A percentile compares a stretch with the other conserved stretches of the same genome.
Conservation (phyloP, 129 eudicot genomes). For the Lactuca sativa region DNA sequence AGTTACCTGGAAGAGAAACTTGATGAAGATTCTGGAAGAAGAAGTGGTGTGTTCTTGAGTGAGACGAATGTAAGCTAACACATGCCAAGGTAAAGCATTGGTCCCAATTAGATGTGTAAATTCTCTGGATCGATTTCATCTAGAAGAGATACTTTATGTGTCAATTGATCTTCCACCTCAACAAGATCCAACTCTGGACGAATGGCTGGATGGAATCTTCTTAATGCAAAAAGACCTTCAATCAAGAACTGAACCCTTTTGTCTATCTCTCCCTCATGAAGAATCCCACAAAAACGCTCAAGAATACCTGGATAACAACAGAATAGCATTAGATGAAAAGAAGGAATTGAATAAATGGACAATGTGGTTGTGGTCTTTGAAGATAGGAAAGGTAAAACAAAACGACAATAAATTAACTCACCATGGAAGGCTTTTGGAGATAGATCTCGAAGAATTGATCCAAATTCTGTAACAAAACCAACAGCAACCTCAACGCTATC, state of each 20-base stretch:
- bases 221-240: conserved; percentile 88
- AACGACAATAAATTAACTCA: conserved; percentile 32
- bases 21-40: conserved; percentile 88
- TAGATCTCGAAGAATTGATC: conserved; percentile 84
- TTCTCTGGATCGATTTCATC: conserved; percentile 80
- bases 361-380: background rate
- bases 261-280: conserved; percentile 98
- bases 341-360: background rate
- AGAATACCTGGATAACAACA: conserved; percentile 56
- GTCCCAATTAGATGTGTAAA: conserved; percentile 95
- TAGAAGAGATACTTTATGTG: conserved; percentile 82
- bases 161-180: conserved; percentile 86
- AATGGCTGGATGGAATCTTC: conserved; percentile 85
- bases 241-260: conserved; percentile 88
- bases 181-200: conserved; percentile 96
- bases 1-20: conserved; percentile 90
- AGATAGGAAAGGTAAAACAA: background rate
- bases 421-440: conserved; percentile 86
- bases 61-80: conserved; percentile 70
- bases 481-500: conserved; percentile 98
- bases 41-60: conserved; percentile 96
- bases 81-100: conserved; percentile 90
- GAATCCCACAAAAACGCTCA: conserved; percentile 97
- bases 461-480: conserved; percentile 92
- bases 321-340: too few species aligned